These are phyloP conservation scores for Groenewaldozyma tartarivorans DNA, from an alignment of 805 yeast genomes.

Conservation along the genomic window DNA sequence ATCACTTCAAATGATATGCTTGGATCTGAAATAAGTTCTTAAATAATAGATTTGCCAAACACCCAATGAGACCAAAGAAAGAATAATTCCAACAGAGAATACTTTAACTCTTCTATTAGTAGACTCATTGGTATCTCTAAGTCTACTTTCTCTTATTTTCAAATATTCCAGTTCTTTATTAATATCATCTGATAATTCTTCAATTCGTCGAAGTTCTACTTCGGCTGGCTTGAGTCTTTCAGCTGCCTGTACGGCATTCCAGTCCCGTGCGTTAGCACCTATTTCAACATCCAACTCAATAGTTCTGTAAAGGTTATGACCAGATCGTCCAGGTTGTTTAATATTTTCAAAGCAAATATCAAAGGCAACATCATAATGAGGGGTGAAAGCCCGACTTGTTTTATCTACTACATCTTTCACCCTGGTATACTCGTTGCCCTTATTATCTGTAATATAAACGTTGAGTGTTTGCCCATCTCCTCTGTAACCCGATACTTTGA, in stretches of 20 bases:
- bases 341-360: conserved; percentile 85
- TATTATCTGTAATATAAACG: conserved; percentile 49
- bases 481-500: conserved; percentile 59
- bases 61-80: conserved; percentile 69
- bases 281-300: conserved; percentile 87
- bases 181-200: conserved; percentile 79
- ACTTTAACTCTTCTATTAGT: conserved; percentile 88
- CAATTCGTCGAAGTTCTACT: conserved; percentile 77
- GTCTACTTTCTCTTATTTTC: conserved; percentile 77
- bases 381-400: conserved; percentile 71
- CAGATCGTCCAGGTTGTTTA: conserved; percentile 21
- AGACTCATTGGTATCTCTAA: conserved; percentile 95
- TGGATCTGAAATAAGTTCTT: conserved; percentile 70
- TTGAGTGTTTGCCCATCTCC: conserved; percentile 85
- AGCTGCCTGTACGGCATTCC: conserved; percentile 88
- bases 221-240: conserved; percentile 92
- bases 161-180: conserved; percentile 71
- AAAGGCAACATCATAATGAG: conserved; percentile 72
- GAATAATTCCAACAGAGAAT: conserved; percentile 63
- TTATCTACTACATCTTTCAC: conserved; percentile 67
- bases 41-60: conserved; percentile 89
- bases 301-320: conserved; percentile 48
- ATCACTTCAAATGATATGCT: conserved; percentile 32
- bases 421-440: conserved; percentile 78
- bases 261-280: conserved; percentile 96